These are phyloP conservation scores for Candida glaebosa DNA, from an alignment of 805 yeast genomes.

Conservation along the genomic window DNA sequence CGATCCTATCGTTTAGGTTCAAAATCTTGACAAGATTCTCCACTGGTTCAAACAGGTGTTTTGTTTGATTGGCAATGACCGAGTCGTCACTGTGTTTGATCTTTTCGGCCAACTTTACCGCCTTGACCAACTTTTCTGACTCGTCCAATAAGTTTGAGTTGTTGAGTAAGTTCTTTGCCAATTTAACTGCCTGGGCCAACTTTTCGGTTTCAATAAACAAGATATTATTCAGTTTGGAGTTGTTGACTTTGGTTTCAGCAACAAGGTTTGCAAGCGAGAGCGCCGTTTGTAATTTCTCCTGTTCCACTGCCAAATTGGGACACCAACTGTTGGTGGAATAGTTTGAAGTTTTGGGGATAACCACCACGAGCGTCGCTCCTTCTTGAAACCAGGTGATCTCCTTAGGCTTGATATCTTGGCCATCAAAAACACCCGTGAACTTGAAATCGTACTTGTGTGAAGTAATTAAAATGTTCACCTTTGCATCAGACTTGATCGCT, in stretches of 20 bases:
- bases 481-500: slow-evolving; percentile 16
- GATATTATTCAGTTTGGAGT: not conserved
- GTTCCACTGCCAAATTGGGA: not conserved
- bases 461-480: slow-evolving; percentile 17
- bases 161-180: not conserved
- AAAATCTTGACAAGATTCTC: not conserved
- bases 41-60: not conserved
- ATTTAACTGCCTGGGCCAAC: not conserved
- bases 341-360: slow-evolving; percentile 2
- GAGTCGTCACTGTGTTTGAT: not conserved
- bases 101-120: slow-evolving; percentile 1
- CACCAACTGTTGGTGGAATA: not conserved
- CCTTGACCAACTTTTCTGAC: slow-evolving; percentile 1
- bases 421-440: slow-evolving; percentile 27
- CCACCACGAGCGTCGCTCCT: not conserved
- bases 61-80: not conserved
- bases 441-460: slow-evolving; percentile 28
- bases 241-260: not conserved
- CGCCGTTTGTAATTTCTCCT: slow-evolving; percentile 1
- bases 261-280: not conserved
- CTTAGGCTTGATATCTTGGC: slow-evolving; percentile 25
- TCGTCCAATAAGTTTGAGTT: not conserved
- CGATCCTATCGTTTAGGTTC: not conserved
- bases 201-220: slow-evolving; percentile 4
- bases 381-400: slow-evolving; percentile 25